A percentile compares a stretch with the other conserved stretches of the same genome.
Conservation (phyloP, 768 basidiomycete species). For the Strobilomyces confusus region DNA sequence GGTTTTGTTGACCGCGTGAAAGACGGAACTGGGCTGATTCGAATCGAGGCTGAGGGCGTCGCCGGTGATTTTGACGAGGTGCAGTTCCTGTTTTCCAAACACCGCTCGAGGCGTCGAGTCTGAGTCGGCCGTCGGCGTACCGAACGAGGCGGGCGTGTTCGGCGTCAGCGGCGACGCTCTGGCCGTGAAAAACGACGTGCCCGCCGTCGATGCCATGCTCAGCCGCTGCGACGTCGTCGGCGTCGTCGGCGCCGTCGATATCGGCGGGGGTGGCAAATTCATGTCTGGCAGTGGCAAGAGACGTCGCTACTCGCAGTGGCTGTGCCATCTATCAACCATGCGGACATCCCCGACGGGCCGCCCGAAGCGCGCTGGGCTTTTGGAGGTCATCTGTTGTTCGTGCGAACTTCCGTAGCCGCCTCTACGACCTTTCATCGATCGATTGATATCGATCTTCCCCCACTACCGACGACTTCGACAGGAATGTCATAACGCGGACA, state of each 20-base stretch:
- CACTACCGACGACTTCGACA: too few species aligned
- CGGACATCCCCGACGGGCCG: too few species aligned
- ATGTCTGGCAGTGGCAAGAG: not conserved
- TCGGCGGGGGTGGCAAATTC: not conserved
- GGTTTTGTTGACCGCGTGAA: slow-evolving; percentile 32
- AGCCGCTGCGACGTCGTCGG: slow-evolving; percentile 16
- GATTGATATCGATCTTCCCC: too few species aligned
- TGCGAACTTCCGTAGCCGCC: too few species aligned
- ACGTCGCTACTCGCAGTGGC: not conserved
- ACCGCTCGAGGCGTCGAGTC: slow-evolving; percentile 33
- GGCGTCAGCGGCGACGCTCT: slow-evolving; percentile 15
- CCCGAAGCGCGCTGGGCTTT: too few species aligned
- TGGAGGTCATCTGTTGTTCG: too few species aligned
- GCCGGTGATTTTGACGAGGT: slow-evolving; percentile 35
- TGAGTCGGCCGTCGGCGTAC: not conserved
- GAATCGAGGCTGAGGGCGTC: slow-evolving; percentile 44
- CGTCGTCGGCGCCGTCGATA: not conserved
- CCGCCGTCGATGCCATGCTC: slow-evolving; percentile 25
- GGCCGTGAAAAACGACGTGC: slow-evolving; percentile 26
- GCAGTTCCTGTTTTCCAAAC: slow-evolving; percentile 20
- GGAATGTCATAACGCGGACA: too few species aligned
- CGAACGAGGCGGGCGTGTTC: not conserved
- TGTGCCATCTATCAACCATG: too few species aligned
- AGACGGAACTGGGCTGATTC: slow-evolving; percentile 22
- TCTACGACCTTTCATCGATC: too few species aligned